A percentile compares a stretch with the other conserved stretches of the same genome.
Conservation (phyloP, 1,139 yeast genomes). For the Pneumocystis oryctolagi region DNA sequence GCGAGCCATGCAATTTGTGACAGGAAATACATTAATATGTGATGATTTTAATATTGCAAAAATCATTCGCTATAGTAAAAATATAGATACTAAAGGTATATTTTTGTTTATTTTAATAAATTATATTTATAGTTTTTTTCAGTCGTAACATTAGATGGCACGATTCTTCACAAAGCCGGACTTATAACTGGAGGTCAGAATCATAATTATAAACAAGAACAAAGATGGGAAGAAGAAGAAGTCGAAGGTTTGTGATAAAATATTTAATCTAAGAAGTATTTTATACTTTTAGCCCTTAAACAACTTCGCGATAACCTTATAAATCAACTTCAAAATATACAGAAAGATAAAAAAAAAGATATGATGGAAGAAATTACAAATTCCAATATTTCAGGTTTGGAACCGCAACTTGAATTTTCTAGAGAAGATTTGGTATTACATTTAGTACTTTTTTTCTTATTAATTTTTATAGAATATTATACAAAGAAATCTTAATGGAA, state of each 20-base stretch:
- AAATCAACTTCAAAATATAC: conserved; percentile 38
- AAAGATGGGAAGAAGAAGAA: conserved; percentile 65
- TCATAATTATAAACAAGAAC: conserved; percentile 11
- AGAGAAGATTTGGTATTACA: conserved; percentile 31
- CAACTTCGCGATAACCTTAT: conserved; percentile 47
- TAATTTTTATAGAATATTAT: conserved; percentile 23
- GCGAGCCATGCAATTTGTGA: conserved; percentile 64
- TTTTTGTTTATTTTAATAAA: neutral
- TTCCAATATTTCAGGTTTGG: conserved; percentile 43
- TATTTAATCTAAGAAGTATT: neutral
- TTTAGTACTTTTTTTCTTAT: neutral
- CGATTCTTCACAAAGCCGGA: conserved; percentile 71
- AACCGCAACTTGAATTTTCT: conserved; percentile 39
- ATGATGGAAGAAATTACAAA: conserved; percentile 40
- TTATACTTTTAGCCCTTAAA: conserved; percentile 27
- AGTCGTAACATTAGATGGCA: conserved; percentile 70
- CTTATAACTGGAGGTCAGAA: conserved; percentile 76
- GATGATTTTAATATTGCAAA: conserved; percentile 57
- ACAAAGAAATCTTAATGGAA: conserved; percentile 41
- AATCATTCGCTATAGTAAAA: conserved; percentile 51
- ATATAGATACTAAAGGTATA: conserved; percentile 38
- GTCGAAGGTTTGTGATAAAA: conserved; percentile 26
- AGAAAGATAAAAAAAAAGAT: conserved; percentile 38
- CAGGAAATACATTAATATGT: conserved; percentile 72
- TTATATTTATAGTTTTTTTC: neutral